These are phyloP conservation scores for Scenedesmus sp. DNA, from an alignment of 163 green algal species.

Conservation along the genomic window DNA sequence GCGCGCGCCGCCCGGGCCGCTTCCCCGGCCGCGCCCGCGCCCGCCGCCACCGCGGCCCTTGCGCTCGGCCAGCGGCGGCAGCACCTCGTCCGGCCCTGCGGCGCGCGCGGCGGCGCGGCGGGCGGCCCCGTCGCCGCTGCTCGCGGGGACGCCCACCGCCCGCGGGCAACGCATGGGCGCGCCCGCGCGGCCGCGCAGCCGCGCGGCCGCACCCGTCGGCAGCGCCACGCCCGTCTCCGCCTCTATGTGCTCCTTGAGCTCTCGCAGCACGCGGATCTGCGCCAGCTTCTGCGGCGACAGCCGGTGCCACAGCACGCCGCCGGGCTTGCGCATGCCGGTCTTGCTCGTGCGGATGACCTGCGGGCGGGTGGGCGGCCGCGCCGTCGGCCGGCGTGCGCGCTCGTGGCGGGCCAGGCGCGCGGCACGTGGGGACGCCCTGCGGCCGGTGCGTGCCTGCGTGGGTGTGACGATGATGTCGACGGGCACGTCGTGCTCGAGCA, in stretches of 20 bases:
- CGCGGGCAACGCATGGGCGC: too few species aligned
- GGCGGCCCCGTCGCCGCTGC: too few species aligned
- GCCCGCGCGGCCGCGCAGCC: too few species aligned
- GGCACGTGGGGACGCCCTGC: neutral
- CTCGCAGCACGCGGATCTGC: constrained; percentile 71
- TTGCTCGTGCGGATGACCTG: constrained; percentile 66
- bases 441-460: constrained; percentile 63
- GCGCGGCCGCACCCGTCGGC: constrained; percentile 53
- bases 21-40: too few species aligned
- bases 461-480: constrained; percentile 86
- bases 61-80: constrained; percentile 55
- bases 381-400: neutral
- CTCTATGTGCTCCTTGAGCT: constrained; percentile 76
- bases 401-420: too few species aligned
- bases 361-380: neutral
- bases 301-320: constrained; percentile 74
- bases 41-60: constrained; percentile 6
- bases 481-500: constrained; percentile 64
- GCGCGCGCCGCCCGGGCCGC: too few species aligned
- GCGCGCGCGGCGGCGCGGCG: too few species aligned
- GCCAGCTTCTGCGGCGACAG: constrained; percentile 77
- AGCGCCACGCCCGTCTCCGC: constrained; percentile 55
- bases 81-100: constrained; percentile 50
- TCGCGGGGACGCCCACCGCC: too few species aligned
- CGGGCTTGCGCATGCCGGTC: constrained; percentile 54